Evolutionary conservation across 306 rosid genomes (phyloP).

Genomic region (Vigna nakashimae): DNA sequence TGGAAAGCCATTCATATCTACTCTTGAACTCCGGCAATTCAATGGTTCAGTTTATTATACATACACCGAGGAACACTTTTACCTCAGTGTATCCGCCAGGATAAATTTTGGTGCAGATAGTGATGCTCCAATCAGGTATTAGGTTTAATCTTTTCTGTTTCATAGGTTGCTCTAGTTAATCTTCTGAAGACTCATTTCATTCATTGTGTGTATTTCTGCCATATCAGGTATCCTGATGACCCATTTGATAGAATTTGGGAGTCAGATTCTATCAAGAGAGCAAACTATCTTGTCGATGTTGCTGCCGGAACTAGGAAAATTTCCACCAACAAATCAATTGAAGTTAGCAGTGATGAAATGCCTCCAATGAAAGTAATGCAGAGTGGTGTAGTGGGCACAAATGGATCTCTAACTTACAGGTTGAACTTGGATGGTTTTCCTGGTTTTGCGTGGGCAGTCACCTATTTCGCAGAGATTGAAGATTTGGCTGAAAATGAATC

Average conservation of each 20-base stretch:
- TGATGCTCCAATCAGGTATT: constrained; percentile 81
- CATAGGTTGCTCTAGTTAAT: constrained; percentile 4
- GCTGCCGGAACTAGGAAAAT: constrained; percentile 85
- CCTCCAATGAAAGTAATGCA: constrained; percentile 96
- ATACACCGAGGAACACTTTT: constrained; percentile 63
- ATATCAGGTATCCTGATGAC: constrained; percentile 92
- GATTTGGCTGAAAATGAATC: constrained; percentile 69
- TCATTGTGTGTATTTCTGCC: constrained; percentile 34
- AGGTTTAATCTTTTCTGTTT: constrained; percentile 21
- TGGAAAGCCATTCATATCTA: constrained; percentile 92
- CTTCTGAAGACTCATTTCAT: constrained; percentile 22
- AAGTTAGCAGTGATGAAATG: constrained; percentile 64
- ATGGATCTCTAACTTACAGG: constrained; percentile 89
- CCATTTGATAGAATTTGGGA: constrained; percentile 96
- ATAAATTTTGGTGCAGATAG: constrained; percentile 91
- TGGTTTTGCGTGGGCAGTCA: constrained; percentile 79
- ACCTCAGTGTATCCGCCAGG: constrained; percentile 97
- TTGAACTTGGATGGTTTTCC: constrained; percentile 95
- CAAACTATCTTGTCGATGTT: constrained; percentile 92
- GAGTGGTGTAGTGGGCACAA: constrained; percentile 90
- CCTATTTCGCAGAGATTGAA: constrained; percentile 97
- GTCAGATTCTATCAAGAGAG: constrained; percentile 91
- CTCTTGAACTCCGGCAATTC: constrained; percentile 96
- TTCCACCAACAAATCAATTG: constrained; percentile 74
- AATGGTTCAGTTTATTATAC: constrained; percentile 87